Conservation (phyloP, 768 basidiomycete genomes). For the Calocera cornea region DNA sequence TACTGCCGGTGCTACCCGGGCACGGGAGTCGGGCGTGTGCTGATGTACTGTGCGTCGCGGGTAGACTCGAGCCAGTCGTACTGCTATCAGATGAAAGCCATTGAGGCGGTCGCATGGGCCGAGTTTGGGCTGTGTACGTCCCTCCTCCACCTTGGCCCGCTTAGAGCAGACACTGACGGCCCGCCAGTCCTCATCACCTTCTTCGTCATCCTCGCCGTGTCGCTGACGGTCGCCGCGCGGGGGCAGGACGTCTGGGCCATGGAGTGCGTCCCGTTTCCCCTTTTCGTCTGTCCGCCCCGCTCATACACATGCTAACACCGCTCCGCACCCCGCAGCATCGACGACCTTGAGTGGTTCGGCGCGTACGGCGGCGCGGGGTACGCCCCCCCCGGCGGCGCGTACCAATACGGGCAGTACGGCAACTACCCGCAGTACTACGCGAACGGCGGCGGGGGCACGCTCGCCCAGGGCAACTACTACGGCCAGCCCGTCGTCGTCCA, state of each 20-base stretch:
- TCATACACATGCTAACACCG: constrained; percentile 36
- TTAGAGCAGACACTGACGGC: too few species aligned
- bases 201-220: constrained; percentile 34
- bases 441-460: not conserved
- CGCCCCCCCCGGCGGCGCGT: not conserved
- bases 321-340: constrained; percentile 40
- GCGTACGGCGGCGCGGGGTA: constrained; percentile 47
- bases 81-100: constrained; percentile 69
- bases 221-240: constrained; percentile 33
- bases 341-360: constrained; percentile 65
- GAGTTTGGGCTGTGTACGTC: constrained; percentile 41
- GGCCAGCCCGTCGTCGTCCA: not conserved
- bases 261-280: constrained; percentile 15
- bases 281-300: constrained; percentile 35
- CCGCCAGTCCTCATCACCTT: constrained; percentile 36
- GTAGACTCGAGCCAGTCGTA: constrained; percentile 42
- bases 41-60: not conserved
- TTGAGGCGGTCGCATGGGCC: constrained; percentile 68
- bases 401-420: not conserved
- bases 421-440: constrained; percentile 5
- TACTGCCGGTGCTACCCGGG: too few species aligned
- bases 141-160: too few species aligned
- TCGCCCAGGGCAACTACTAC: not conserved
- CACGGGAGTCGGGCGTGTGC: not conserved
- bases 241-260: not conserved